Base-by-base conservation (phyloP, 2,329 filamentous ascomycete genomes). In the Sordariomycetes sp. region DNA sequence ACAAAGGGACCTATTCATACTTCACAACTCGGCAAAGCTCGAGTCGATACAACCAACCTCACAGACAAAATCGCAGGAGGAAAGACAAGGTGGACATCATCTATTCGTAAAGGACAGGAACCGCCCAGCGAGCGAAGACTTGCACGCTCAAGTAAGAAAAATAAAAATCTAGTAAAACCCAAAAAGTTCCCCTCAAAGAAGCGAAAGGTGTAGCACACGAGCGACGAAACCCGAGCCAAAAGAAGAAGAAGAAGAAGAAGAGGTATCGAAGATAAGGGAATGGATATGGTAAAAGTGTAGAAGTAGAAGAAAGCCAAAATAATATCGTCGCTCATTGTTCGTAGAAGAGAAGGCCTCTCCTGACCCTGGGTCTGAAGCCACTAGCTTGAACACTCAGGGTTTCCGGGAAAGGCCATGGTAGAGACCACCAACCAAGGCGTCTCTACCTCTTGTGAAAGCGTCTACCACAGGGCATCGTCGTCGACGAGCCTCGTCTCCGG, bases 391-490 rank as follows among this genome's bases (percentile, higher is more conserved):
- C 4, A 8, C 28, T 8, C 8, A 32, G 28, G 8, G 28, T 32
- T 32, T 8, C 28, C 8, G 28, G 28, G 4, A 32, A 32, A 32
- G 8, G 28, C 28, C 8, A 8, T 8, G 8, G 28, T 32, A 32
- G 28, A 32, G 28, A 32, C 28, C 28, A 32, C 28, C 28, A 32
- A 8, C 8, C 28, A 4, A 32, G 28, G 4, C 8, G 8, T 32
- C 28, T 32, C 28, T 32, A 32, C 28, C 28, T 32, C 28, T 32
- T n/a, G n/a, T 22, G 54, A 25, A 54, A n/a, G 25, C 25, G 25
- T 25, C 22, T 46, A 61, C 60, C 60, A 61, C 53, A 61, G 20
- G 32, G 55, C 60, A 53, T 61, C 58, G 32, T 60, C 60, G 51
- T 61, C 50, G 3, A 61, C 60, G 28, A 61, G 54, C 10, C 34